phyloP scores from a whole-genome alignment of 164 flowering plant genomes.

The Paratinospora sagittata region DNA sequence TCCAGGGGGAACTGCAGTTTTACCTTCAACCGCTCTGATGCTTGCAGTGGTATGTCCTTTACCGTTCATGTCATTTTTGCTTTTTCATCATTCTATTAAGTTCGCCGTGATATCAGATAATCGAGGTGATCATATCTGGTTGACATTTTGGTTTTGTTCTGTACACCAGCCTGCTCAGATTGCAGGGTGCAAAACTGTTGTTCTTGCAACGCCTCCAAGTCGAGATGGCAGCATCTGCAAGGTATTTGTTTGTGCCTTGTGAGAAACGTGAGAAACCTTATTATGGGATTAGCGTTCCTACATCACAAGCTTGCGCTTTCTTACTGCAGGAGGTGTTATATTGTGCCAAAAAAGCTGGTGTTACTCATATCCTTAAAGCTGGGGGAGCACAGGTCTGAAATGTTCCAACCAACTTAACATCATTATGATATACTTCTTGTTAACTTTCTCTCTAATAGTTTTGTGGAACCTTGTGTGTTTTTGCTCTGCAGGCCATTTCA shows the following conservation, averaged over 20 bases:
- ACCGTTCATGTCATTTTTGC: background rate
- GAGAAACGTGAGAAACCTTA: background rate
- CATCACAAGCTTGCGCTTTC: background rate
- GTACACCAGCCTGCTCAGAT: conserved; percentile 85
- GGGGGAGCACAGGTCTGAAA: conserved; percentile 94
- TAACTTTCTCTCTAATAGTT: background rate
- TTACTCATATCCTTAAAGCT: conserved; percentile 96
- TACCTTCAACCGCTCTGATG: conserved; percentile 98
- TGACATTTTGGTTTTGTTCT: conserved; percentile 27
- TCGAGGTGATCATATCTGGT: conserved; percentile 14
- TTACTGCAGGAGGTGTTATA: conserved; percentile 77
- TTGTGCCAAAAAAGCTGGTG: conserved; percentile 98
- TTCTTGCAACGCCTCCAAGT: conserved; percentile 93
- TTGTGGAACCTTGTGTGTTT: background rate
- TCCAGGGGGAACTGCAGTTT: conserved; percentile 97
- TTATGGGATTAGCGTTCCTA: background rate
- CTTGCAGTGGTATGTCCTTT: conserved; percentile 71
- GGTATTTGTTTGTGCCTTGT: conserved; percentile 35
- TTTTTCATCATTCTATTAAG: conserved; percentile 13
- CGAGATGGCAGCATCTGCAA: conserved; percentile 87
- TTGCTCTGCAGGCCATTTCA: conserved; percentile 64
- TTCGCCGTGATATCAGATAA: conserved; percentile 4
- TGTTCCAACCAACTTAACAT: background rate
- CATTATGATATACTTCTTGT: background rate
- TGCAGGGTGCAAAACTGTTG: conserved; percentile 89